Percentiles rank a stretch among this genome's conserved stretches.
These are phyloP conservation scores for Spencermartinsiella europaea DNA, from an alignment of 805 yeast genomes.

Conservation along the genomic window DNA sequence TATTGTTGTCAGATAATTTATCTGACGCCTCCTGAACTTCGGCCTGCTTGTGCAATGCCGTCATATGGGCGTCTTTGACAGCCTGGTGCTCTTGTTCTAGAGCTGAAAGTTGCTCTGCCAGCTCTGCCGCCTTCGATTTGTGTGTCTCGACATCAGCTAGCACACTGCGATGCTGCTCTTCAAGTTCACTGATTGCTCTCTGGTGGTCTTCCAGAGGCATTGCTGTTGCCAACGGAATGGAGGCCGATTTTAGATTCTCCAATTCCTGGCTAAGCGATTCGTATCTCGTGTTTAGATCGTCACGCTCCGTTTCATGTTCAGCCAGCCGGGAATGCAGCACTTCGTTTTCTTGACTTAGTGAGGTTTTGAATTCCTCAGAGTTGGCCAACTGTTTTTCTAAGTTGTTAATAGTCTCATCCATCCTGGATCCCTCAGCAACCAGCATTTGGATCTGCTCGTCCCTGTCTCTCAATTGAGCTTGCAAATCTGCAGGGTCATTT, in stretches of 20 bases:
- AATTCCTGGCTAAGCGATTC: neutral
- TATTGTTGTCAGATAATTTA: neutral
- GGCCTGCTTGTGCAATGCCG: neutral
- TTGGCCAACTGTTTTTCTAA: conserved; percentile 26
- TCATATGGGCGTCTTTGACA: neutral
- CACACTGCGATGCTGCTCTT: neutral
- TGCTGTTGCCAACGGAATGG: neutral
- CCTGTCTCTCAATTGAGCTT: conserved; percentile 18
- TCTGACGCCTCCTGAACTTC: neutral
- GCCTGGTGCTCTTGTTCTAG: neutral
- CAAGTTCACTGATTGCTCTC: neutral
- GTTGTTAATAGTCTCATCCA: conserved; percentile 36
- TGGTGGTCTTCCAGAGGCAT: neutral
- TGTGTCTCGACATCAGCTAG: neutral
- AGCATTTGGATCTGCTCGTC: conserved; percentile 44
- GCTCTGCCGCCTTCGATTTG: neutral
- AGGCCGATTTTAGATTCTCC: neutral
- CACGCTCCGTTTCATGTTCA: conserved; percentile 20
- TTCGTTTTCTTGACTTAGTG: conserved; percentile 26
- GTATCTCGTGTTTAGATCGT: conserved; percentile 5
- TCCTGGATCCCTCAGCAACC: conserved; percentile 43
- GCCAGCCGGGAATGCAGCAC: conserved; percentile 27
- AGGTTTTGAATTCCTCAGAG: conserved; percentile 22
- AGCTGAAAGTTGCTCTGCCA: neutral
- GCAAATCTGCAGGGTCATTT: conserved; percentile 1